These are phyloP conservation scores for Trifolium subterraneum DNA, from an alignment of 306 rosid species.

Conservation along the genomic window DNA sequence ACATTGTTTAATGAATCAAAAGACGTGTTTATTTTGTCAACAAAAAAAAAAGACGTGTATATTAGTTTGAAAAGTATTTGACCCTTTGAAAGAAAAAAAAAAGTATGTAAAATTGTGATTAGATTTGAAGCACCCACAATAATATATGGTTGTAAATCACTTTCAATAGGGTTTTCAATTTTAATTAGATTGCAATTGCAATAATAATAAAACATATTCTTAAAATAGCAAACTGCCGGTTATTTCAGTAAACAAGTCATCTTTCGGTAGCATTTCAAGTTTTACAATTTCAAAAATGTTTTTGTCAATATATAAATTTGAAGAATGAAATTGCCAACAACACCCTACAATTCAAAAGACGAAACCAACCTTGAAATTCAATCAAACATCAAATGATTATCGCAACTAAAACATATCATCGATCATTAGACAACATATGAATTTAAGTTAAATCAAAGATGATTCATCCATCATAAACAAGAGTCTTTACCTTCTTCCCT, in stretches of 20 bases:
- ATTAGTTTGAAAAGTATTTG: too few species aligned
- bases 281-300: neutral
- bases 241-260: neutral
- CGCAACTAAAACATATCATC: neutral
- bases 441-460: neutral
- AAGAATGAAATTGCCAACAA: neutral
- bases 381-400: neutral
- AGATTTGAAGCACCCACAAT: neutral
- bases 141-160: slow-evolving; percentile 1
- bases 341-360: neutral
- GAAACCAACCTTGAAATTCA: neutral
- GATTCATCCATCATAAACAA: neutral
- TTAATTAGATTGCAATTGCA: neutral
- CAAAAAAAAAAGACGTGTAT: too few species aligned
- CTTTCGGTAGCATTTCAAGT: neutral
- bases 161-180: neutral
- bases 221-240: neutral
- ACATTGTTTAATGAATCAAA: too few species aligned
- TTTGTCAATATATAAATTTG: neutral
- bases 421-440: neutral
- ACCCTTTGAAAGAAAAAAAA: neutral
- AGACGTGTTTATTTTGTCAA: too few species aligned
- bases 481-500: slow-evolving; percentile 76
- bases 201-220: neutral
- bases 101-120: neutral